Percentiles rank a stretch among this genome's conserved stretches.
Conservation (phyloP, 108 stramenopile species). For the Conticribra guillardii region DNA sequence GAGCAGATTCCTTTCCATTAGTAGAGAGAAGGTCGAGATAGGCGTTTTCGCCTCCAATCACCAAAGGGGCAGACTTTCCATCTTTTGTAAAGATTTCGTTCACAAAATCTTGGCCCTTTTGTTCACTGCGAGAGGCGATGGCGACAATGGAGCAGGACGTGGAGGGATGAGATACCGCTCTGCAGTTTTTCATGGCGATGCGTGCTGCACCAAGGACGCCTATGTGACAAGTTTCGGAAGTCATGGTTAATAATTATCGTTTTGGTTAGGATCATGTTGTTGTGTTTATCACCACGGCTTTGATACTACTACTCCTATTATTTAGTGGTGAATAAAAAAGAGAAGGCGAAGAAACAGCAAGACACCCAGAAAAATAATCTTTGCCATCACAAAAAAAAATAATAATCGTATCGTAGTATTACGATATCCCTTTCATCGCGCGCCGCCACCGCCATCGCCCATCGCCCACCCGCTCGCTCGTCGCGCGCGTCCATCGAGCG, state of each 20-base stretch:
- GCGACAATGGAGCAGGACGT: constrained; percentile 36
- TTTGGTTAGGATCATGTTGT: too few species aligned
- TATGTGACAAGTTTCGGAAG: neutral
- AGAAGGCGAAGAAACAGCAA: too few species aligned
- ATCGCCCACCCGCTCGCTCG: too few species aligned
- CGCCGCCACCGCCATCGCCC: too few species aligned
- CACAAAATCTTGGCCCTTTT: constrained; percentile 36
- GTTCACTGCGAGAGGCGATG: constrained; percentile 30
- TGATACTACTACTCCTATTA: too few species aligned
- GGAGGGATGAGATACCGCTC: constrained; percentile 19
- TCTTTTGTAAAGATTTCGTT: constrained; percentile 9
- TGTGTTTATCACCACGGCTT: too few species aligned
- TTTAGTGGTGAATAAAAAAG: too few species aligned
- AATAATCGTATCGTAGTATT: too few species aligned
- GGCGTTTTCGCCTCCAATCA: constrained; percentile 25
- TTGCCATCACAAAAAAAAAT: too few species aligned
- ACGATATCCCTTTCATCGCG: too few species aligned
- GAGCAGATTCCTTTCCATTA: neutral
- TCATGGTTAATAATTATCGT: constrained; percentile 9
- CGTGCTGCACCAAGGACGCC: constrained; percentile 50
- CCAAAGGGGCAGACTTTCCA: neutral
- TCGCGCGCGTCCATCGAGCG: too few species aligned
- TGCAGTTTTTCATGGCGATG: constrained; percentile 45
- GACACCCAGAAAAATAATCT: too few species aligned
- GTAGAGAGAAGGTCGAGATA: constrained; percentile 29